Evolutionary conservation across 2,329 filamentous ascomycete genomes (phyloP), one percentile per base, ranked within the genome.

Genomic region (Neonectria neomacrospora): DNA sequence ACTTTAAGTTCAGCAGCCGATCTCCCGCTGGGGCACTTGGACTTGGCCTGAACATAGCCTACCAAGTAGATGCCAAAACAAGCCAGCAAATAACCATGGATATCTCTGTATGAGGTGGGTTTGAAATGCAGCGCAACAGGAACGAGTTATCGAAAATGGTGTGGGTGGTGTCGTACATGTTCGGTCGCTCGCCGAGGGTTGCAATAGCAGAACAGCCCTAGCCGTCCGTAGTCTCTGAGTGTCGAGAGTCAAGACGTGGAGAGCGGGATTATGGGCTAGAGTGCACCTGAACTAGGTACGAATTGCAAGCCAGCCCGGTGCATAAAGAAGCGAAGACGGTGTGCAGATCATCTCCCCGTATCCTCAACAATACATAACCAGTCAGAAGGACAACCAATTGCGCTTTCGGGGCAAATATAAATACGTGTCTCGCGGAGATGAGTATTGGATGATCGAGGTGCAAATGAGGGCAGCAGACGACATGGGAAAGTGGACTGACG

Each of bases 401-500:
- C 18, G 12, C 18, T 20, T 14, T 20, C 6, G 44, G 7, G 8
- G 20, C 41, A 12, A 32, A 50, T 54, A 26, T 26, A 54, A n/a
- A 63, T 26, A 32, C 12, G 26, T 39, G 32, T 42, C 60, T 18
- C 48, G n/a, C 32, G 34, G 9, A 28, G 28, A 48, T 48, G 22
- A 8, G 26, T 22, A 58, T 44, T 55, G 58, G 58, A 28, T 16
- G 32, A 39, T 50, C 20, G 30, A 23, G 14, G 14, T 42, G 26
- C 42, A 47, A 42, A 44, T 58, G 16, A 45, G 14, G 34, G 18
- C 41, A 42, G 41, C 23, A n/a, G 52, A 41, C 37, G 47, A 22
- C 58, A 53, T 47, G 30, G 16, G 54, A 42, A 54, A 41, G 54
- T 58, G 50, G 48, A 58, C 60, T 63, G 54, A 58, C 54, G 44